Evolutionary conservation across 108 stramenopile species (phyloP), one percentile per base, ranked within the genome.

Genomic region (Fragilariopsis cylindrus): DNA sequence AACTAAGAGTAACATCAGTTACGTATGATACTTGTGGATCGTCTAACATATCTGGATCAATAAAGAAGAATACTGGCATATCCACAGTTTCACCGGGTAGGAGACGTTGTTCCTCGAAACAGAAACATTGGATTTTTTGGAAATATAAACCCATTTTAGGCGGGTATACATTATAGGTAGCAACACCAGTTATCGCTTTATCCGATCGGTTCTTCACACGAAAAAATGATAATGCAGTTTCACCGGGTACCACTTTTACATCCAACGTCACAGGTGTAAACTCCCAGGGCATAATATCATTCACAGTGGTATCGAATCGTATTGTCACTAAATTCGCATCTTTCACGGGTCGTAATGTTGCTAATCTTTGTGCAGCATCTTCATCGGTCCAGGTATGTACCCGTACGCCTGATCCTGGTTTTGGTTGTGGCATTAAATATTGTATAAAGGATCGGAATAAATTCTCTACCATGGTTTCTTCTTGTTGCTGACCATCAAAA

Each of bases 71-170:
- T 6, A 99, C 97, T 7, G 97, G 98, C 98, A 98, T 98, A 71
- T 99, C 99, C 62, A 99, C 97, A 48, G 97, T 98, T 81, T 99
- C 99, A 6, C 94, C 93, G 3, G 97, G 95, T 7, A 95, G 70
- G 9, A 99, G 75, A 13, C 99, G 84, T 75, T 99, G 99, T 85
- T 99, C 98, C 79, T 99, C 99, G 77, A 99, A 99, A 81, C 99
- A 99, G 85, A 99, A 99, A 70, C 99, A 99, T 80, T 99, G 98
- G 76, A 99, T 99, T 77, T 99, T 99, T 76, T 98, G 98, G 82
- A 99, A 99, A 84, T 99, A 98, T 56, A 98, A 77, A 6, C 99
- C 99, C 39, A 96, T 90, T 68, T 92, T 90, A 45, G 96, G 94
- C 11, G 99, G 99, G 65, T 96, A 93, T 13, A 99, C 98, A 83